Percentiles rank a stretch among this genome's conserved stretches.
These are phyloP conservation scores for Erysimum pusillum DNA, from an alignment of 441 rosid genomes.

Conservation along the genomic window DNA sequence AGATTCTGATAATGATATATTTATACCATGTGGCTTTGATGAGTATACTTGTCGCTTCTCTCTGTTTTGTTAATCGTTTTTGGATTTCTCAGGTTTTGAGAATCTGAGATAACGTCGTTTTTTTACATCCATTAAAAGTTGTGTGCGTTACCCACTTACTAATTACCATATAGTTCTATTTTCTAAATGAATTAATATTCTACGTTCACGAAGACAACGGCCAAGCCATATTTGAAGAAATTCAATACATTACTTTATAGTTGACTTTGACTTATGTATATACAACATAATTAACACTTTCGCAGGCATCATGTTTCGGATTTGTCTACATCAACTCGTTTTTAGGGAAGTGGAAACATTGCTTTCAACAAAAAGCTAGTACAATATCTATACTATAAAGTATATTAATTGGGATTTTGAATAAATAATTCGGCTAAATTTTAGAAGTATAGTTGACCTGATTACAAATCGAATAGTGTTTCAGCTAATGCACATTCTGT, in stretches of 20 bases:
- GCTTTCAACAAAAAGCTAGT: constrained; percentile 6
- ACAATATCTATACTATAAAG: neutral
- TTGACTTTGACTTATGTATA: neutral
- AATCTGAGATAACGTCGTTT: neutral
- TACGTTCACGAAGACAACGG: neutral
- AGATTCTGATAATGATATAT: neutral
- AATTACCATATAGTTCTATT: neutral
- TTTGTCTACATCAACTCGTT: constrained; percentile 1
- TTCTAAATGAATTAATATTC: neutral
- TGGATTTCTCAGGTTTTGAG: neutral
- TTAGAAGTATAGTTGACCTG: constrained; percentile 6
- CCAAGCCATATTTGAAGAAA: neutral
- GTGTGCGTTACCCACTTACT: neutral
- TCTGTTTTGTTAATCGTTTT: neutral
- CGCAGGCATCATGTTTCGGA: neutral
- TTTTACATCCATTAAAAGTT: neutral
- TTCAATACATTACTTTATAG: neutral
- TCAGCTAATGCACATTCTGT: constrained; percentile 26
- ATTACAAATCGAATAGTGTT: constrained; percentile 17
- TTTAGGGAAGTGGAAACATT: constrained; percentile 3
- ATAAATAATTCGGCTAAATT: neutral
- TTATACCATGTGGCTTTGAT: constrained; percentile 15
- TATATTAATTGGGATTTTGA: neutral
- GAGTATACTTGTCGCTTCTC: constrained; percentile 1
- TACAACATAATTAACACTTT: neutral